These are phyloP conservation scores for Cordia subcordata DNA, from an alignment of 257 asterid species.

Conservation along the genomic window DNA sequence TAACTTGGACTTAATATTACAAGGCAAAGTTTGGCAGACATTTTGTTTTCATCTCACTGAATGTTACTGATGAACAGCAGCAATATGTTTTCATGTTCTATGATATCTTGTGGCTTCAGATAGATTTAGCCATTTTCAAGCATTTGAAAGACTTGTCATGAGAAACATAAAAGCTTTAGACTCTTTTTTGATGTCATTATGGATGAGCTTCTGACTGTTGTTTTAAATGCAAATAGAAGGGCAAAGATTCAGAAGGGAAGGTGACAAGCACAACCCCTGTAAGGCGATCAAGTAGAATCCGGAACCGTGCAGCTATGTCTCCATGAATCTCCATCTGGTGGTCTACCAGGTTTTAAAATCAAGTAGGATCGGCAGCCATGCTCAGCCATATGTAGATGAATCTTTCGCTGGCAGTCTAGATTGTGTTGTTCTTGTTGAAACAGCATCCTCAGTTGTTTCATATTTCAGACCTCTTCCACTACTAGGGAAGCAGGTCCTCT, in stretches of 20 bases:
- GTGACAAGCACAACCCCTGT: slow-evolving; percentile 40
- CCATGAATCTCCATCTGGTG: slow-evolving; percentile 25
- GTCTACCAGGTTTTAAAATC: no score
- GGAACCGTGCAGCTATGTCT: slow-evolving; percentile 39
- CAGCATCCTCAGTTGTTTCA: slow-evolving; percentile 13
- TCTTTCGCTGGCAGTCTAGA: not conserved
- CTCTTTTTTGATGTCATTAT: not conserved
- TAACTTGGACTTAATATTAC: no score
- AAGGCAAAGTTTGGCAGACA: no score
- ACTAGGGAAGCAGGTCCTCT: not conserved
- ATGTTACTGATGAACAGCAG: no score
- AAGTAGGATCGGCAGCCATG: no score
- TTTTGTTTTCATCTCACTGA: no score
- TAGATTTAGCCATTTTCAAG: no score
- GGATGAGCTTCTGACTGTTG: not conserved
- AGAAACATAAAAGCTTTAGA: no score
- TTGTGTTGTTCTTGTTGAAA: not conserved
- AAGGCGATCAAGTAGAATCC: slow-evolving; percentile 69
- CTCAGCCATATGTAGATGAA: not conserved
- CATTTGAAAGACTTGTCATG: no score
- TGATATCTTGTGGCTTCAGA: no score
- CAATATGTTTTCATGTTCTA: not conserved
- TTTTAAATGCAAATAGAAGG: slow-evolving; percentile 36
- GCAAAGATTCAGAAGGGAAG: slow-evolving; percentile 33
- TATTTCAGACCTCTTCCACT: not conserved